Base-by-base conservation (phyloP, 2,329 filamentous ascomycete species). In the Colletotrichum chrysophilum region DNA sequence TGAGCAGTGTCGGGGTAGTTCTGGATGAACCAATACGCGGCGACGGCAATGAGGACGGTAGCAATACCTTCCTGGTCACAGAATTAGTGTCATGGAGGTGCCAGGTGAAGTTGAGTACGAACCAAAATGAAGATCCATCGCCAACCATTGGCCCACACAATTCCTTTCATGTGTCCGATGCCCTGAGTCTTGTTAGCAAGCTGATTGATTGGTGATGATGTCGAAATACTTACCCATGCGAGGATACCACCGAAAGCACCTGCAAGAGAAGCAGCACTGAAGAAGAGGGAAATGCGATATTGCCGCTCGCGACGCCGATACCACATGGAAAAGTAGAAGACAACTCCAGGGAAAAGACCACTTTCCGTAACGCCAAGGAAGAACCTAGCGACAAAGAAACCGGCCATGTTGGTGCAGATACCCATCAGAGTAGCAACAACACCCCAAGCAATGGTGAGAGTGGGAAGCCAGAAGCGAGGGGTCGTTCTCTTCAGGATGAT, bases 91-190 rank as follows among this genome's bases (percentile, higher is more conserved):
- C 16, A 34, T 30, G 18, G 1, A 30, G 0, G 6, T 12, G 30
- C 0, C 9, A 3, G 1, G 8, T n/a, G 4, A 28, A 16, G 12
- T 34, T 10, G 36, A 10, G 21, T 14, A 36, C 48, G 4, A 14
- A 91, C 90, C 8, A 92, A 81, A 26, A 92, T 91, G 68, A 92
- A 92, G 30, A 92, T 92, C 90, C 89, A 91, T 3, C 86, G 84
- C 89, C 89, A 91, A 0, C 89, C 89, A 26, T 88, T 87, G 0
- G 82, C 79, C 85, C 88, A 90, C 0, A 89, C 88, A 0, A 90
- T 82, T 0, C 89, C 89, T 4, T 81, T 80, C 88, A 91, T 90
- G 48, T 88, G 87, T 0, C 88, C 88, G 69, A 91, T 91, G 0
- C 88, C 89, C 87, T 89, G 24, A n/a, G 1, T 3, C 0, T 1